Base-by-base conservation (phyloP, 139 green algal genomes). In the Chlorella sp. region DNA sequence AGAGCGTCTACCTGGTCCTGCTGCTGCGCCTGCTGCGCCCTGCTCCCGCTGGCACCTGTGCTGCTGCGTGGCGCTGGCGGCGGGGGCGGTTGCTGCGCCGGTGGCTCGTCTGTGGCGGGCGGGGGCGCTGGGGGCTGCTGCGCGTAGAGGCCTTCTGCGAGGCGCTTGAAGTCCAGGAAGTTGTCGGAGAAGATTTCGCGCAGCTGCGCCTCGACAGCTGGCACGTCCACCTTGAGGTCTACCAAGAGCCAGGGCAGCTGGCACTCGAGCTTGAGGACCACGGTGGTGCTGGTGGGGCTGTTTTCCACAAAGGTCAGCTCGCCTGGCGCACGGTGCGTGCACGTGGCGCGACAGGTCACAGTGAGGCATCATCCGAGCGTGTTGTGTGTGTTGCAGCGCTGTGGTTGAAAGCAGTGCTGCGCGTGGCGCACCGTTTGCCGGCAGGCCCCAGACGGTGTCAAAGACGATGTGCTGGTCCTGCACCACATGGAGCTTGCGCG, bases 401-500 rank as follows among this genome's bases (percentile, higher is more conserved):
- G n/a, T n/a, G n/a, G n/a, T n/a, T n/a, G n/a, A n/a, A n/a, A n/a
- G n/a, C n/a, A n/a, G n/a, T n/a, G n/a, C n/a, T n/a, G n/a, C n/a
- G n/a, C n/a, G n/a, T n/a, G n/a, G 5, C 23, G 34, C n/a, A 88
- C 85, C 86, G 66, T 62, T 29, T 20, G 85, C 62, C 1, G 86
- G 83, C 79, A 88, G 84, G 33, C 86, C 86, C 67, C 73, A 81
- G 0, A 84, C 75, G 1, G 72, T 82, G 42, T 82, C 61, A 71
- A 89, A 91, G 2, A 30, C 55, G 10, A 91, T 84, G 32, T 63
- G 42, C 36, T 76, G 49, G 30, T 82, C 71, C 42, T 71, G 35
- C 74, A 75, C 60, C 1, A 79, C 60, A 27, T 76, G 32, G 10
- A 35, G 75, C 55, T 81, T 81, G 31, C 83, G 34, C 6, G 87